A percentile compares a stretch with the other conserved stretches of the same genome.
Conservation (phyloP, 2,329 filamentous ascomycete species). For the Sporothrix euskadiensis region DNA sequence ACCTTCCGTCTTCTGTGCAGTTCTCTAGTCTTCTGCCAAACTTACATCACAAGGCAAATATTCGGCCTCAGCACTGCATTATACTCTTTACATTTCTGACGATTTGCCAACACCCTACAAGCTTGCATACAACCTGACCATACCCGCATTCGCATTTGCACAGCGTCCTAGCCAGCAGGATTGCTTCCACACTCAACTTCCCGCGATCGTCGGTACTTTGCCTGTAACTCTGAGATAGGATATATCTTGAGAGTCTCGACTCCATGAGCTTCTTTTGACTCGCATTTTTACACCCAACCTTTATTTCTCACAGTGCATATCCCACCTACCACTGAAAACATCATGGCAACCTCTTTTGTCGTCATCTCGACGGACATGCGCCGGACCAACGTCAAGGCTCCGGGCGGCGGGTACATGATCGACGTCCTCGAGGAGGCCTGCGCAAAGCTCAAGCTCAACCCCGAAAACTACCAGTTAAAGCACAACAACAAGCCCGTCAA, state of each 20-base stretch:
- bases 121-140: no score
- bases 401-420: conserved; percentile 74
- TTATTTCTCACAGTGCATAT: not conserved
- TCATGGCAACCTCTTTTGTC: conserved; percentile 85
- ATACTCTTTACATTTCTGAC: not conserved
- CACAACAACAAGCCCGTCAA: conserved; percentile 84
- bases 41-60: not conserved
- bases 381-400: conserved; percentile 79
- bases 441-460: conserved; percentile 70
- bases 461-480: conserved; percentile 80
- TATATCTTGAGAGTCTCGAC: not conserved
- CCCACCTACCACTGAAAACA: not conserved
- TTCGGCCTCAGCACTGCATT: not conserved
- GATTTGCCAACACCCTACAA: not conserved
- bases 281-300: not conserved
- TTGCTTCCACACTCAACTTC: not conserved
- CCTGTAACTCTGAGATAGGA: not conserved
- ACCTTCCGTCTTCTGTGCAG: conserved; percentile 18
- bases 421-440: conserved; percentile 89
- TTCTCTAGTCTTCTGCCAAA: conserved; percentile 29
- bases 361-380: conserved; percentile 80
- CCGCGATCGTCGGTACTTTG: not conserved
- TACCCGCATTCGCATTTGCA: no score
- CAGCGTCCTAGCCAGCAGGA: not conserved
- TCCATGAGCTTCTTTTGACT: conserved; percentile 43